Conservation (phyloP, 495 filamentous ascomycete genomes). For the Tetracladium setigerum region DNA sequence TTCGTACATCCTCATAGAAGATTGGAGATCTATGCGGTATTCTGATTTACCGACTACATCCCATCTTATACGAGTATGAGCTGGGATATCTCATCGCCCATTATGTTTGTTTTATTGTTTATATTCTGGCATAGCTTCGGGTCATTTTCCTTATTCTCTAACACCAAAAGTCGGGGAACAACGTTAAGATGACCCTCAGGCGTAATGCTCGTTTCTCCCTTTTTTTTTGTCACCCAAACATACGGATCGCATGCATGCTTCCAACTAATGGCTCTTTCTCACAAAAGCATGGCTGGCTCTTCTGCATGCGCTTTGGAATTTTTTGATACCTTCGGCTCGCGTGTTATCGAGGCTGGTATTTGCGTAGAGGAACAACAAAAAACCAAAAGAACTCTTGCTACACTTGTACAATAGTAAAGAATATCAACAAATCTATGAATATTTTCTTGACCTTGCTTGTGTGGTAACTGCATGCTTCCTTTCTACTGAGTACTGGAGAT, state of each 20-base stretch:
- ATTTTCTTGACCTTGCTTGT: too few relatives aligned
- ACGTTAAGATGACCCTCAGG: constrained; percentile 7
- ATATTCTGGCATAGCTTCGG: constrained; percentile 24
- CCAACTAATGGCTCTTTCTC: constrained; percentile 5
- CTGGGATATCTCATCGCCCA: constrained; percentile 11
- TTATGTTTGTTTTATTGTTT: constrained; percentile 17
- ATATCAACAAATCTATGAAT: too few relatives aligned
- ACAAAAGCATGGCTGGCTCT: constrained; percentile 6
- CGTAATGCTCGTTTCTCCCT: constrained; percentile 11
- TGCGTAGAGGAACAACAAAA: too few relatives aligned
- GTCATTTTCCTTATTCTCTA: constrained; percentile 1
- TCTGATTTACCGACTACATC: constrained; percentile 8
- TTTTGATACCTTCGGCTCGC: constrained; percentile 5
- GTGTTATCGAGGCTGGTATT: too few relatives aligned
- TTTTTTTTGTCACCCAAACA: neutral
- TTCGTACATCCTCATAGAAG: constrained; percentile 17
- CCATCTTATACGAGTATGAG: constrained; percentile 9
- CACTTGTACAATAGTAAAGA: too few relatives aligned
- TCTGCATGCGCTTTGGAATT: constrained; percentile 10
- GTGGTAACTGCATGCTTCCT: too few relatives aligned
- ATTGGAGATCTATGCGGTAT: constrained; percentile 19
- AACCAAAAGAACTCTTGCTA: too few relatives aligned
- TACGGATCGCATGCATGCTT: constrained; percentile 15
- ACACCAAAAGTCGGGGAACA: constrained; percentile 17
- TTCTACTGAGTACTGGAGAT: too few relatives aligned